Base-by-base conservation (phyloP, 129 eudicot genomes). In the Glebionis coronaria region DNA sequence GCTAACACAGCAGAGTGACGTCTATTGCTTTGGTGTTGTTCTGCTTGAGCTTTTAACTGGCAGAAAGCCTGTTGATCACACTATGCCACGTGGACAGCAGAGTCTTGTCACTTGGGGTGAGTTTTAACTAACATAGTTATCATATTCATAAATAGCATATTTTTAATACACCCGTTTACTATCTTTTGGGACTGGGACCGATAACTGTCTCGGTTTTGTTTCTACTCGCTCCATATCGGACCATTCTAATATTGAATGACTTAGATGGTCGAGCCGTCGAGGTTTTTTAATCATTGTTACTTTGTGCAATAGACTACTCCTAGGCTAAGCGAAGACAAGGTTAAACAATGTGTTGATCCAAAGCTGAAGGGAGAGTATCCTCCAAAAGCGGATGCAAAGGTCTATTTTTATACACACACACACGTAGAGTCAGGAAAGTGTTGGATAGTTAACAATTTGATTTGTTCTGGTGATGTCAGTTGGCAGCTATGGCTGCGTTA, bases 401-500 rank as follows among this genome's bases (percentile, higher is more conserved):
- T 90, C 70, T 46, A 64, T 72, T 69, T 67, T 79, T 31, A 49
- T 13, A 49, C 18, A 47, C 53, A 49, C 54, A 46, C 12, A 46
- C 51, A 46, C 51, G 14, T 1, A 47, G 8, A 14, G 16, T 53
- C 18, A 18, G 19, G 58, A 9, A 53, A 9, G 27, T 53, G 19
- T 27, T 23, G 12, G 11, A 6, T 7, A 7, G 58, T 19, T 35
- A 35, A 35, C 9, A 35, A 35, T 35, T 35, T 35, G 42, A 35
- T 35, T 35, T 35, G 42, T 35, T 35, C 42, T 35, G 42, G 42
- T 35, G 42, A 35, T 35, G 42, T 35, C 87, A 90, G 95, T 78
- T 90, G 97, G 95, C 86, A 73, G 97, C 97, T 45, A 90, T 90
- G 56, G 97, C 95, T 14, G 95, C 92, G 53, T 83, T 90, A 12